Evolutionary conservation across 2,329 filamentous ascomycete genomes (phyloP), one percentile per base, ranked within the genome.

Genomic region (Periconia macrospinosa): DNA sequence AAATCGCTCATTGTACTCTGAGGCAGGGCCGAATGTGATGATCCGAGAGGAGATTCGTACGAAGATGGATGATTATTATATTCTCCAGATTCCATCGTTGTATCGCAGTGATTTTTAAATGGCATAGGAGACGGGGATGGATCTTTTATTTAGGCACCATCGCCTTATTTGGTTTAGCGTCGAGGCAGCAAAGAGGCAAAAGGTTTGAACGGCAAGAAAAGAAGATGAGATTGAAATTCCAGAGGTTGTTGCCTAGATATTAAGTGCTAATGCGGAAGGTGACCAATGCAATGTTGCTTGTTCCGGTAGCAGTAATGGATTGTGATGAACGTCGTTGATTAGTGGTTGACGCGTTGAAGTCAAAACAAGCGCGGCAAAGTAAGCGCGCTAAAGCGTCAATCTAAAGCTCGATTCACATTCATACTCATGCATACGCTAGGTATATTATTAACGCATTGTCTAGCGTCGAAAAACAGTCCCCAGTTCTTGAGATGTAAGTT

Each of bases 1-100:
- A 55, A 35, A 35, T 60, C 57, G 43, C 55, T 54, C 59, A 62
- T 60, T 23, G 41, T 56, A 6, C 43, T n/a, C 49, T 30, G 18
- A 13, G 52, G 14, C 13, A 47, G 3, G 15, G 37, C 20, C 5
- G 48, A 33, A 18, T 13, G 13, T 11, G 41, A 18, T 13, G 19
- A 45, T 37, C 15, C 33, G 11, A n/a, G 15, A 37, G 10, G 27
- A n/a, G 30, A 43, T 13, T 27, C 19, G 19, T 44, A 45, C 14
- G 44, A 45, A 15, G 27, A 45, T 17, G 41, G 30, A 18, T 51
- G 49, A 41, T 33, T 20, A 20, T 42, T 42, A 19, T 42, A 30
- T 5, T 37, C 6, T n/a, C 33, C 33, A 37, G 27, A 14, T 17
- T 27, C 27, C 30, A 33, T 17, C 13, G 37, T 47, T 27, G n/a